Evolutionary conservation across 306 rosid genomes (phyloP), one percentile per base, ranked within the genome.

Genomic region (Heteromeles arbutifolia): DNA sequence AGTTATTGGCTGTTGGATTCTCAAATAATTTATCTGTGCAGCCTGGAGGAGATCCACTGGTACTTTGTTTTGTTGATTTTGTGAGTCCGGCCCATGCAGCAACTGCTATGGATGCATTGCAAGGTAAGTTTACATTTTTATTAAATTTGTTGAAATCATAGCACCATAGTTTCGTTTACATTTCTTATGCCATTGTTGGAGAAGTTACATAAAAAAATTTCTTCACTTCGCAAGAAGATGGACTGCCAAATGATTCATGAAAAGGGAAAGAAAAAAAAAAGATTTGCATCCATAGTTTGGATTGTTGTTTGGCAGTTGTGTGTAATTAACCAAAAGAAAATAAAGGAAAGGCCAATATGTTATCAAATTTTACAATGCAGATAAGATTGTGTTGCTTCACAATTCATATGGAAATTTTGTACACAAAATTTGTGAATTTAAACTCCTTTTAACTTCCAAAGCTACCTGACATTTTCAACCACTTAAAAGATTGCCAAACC

Each of bases 51-150:
- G 97, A 94, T 78, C 93, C 96, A 18, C 79, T 94, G 86, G 89
- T 94, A 58, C 98, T 94, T 72, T 90, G 97, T 84, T 94, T 94
- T 86, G 97, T 95, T 52, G 98, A 95, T 84, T 95, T 95, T 82
- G 71, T 83, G 82, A 95, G 97, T 74, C 97, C 97, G 48, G 98
- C 96, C 79, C 97, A 95, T 82, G 98, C 97, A 61, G 97, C 98
- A 52, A 95, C 97, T 59, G 98, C 98, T 69, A 90, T 90, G 97
- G 97, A 92, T 78, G 96, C 97, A 73, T 77, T 95, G 85, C 98
- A 95, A 88, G 98, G 97, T 95, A 84, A 86, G 87, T 45, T 76
- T 41, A 63, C 19, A 13, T 44, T 73, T 82, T 81, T 65, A 77
- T 44, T 43, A 59, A 15, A 10, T 32, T 21, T 78, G 67, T 75